Evolutionary conservation across 2,329 filamentous ascomycete genomes (phyloP).

Genomic region (Pseudopyricularia javanii): DNA sequence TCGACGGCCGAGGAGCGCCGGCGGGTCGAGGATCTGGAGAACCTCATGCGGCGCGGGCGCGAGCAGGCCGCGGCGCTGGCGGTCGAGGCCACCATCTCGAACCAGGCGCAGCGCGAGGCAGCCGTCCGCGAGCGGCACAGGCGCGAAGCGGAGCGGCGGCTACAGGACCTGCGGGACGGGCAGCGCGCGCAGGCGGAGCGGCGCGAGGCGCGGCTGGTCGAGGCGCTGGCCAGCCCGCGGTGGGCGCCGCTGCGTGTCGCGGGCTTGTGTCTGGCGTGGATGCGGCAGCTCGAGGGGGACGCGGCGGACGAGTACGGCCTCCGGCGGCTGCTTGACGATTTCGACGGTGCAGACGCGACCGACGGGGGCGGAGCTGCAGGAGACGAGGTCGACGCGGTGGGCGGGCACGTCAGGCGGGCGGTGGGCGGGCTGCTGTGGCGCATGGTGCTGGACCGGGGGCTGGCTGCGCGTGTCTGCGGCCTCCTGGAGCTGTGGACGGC

Average conservation of each 20-base stretch:
- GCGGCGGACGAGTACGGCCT: constrained; percentile 5
- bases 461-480: constrained; percentile 24
- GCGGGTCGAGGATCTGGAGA: constrained; percentile 19
- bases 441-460: constrained; percentile 37
- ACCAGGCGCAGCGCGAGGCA: constrained; percentile 23
- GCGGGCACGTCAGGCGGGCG: constrained; percentile 18
- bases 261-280: constrained; percentile 29
- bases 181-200: constrained; percentile 25
- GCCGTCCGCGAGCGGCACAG: constrained; percentile 27
- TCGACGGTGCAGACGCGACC: no score
- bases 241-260: constrained; percentile 37
- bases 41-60: constrained; percentile 18
- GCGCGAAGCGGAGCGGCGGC: constrained; percentile 27
- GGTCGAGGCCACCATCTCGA: constrained; percentile 29
- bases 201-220: constrained; percentile 30
- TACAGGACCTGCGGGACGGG: constrained; percentile 33
- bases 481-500: constrained; percentile 39
- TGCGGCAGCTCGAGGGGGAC: constrained; percentile 16
- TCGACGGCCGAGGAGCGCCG: constrained; percentile 20
- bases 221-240: constrained; percentile 39
- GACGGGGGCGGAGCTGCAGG: neutral
- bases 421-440: constrained; percentile 35
- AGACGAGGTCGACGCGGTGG: neutral
- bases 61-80: constrained; percentile 28
- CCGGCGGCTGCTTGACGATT: neutral